Evolutionary conservation across 768 basidiomycete species (phyloP), one percentile per base, ranked within the genome.

Genomic region (Strobilomyces confusus): DNA sequence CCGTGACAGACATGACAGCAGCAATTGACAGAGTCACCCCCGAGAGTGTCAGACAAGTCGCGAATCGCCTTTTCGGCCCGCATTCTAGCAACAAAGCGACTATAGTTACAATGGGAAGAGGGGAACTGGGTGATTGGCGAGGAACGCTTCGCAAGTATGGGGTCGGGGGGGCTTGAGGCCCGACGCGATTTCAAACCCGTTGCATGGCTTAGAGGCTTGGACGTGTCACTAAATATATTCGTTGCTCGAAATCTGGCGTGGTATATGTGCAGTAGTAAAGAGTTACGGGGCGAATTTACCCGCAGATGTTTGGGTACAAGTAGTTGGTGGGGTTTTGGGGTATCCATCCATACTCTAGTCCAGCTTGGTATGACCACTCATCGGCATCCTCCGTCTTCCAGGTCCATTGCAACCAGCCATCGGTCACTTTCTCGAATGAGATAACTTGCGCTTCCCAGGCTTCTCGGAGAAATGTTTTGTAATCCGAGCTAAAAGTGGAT

Each of bases 301-400:
- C 69, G 57, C 88, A 95, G 50, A 87, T 86, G 58, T 73, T 77
- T 15, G 84, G 86, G 69, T 81, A 90, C 61, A 42, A 9, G 48
- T 73, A 67, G 36, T 77, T 36, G 9, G 77, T 75, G 2, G 83
- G 80, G 66, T 77, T 67, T 56, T 76, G 67, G 9, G 93, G 92
- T 65, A 95, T 94, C 90, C 89, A 94, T 20, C 92, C 92, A 55
- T 84, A 78, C 13, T 74, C 68, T 32, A 95, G 74, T 37, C 92
- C 92, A 42, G 87, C 84, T 58, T 88, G 80, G 73, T 95, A 95
- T 0, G 87, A 79, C 94, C 94, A 97, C 53, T 95, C 94, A 57
- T 91, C 88, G 3, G 89, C 86, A 56, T 72, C 72, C 69, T 92
- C 90, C 0, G 89, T 69, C 72, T 92, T 92, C 89, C 89, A 92